These are phyloP conservation scores for Boletus subparvulus DNA, from an alignment of 768 basidiomycete genomes.

Conservation along the genomic window DNA sequence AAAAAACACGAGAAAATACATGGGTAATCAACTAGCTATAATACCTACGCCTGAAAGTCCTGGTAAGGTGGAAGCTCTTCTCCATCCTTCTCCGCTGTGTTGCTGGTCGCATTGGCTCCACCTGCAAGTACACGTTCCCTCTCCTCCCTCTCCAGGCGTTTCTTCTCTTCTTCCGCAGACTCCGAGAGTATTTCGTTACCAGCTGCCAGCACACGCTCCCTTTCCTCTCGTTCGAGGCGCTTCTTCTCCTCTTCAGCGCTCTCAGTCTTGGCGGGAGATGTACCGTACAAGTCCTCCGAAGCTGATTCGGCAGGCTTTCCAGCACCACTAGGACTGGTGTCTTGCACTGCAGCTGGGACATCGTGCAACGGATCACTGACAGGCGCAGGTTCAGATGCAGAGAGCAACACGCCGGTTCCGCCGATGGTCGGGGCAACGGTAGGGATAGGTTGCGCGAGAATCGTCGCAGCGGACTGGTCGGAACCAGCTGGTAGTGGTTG, in stretches of 20 bases:
- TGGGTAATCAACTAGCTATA: neutral
- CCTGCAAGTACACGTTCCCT: slow-evolving; percentile 49
- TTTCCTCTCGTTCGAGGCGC: slow-evolving; percentile 52
- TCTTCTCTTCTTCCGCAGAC: slow-evolving; percentile 65
- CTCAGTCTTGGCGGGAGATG: slow-evolving; percentile 37
- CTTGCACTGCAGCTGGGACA: neutral
- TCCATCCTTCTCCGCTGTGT: slow-evolving; percentile 31
- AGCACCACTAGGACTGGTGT: neutral
- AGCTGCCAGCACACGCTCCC: slow-evolving; percentile 44
- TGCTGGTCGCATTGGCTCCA: slow-evolving; percentile 8
- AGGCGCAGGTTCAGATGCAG: slow-evolving; percentile 62
- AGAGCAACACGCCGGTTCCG: slow-evolving; percentile 66
- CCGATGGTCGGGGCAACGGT: slow-evolving; percentile 23
- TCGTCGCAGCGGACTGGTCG: slow-evolving; percentile 26
- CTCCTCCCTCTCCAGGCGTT: slow-evolving; percentile 62
- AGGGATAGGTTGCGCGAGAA: slow-evolving; percentile 31
- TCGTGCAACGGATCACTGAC: slow-evolving; percentile 49
- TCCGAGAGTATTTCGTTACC: slow-evolving; percentile 33
- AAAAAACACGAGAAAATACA: neutral
- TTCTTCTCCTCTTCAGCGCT: slow-evolving; percentile 67
- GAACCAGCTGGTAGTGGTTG: neutral
- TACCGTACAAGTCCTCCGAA: slow-evolving; percentile 31
- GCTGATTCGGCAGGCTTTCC: slow-evolving; percentile 28
- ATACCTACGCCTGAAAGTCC: slow-evolving; percentile 29
- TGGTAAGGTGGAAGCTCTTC: slow-evolving; percentile 47